Percentiles rank a stretch among this genome's conserved stretches.
Conservation (phyloP, 768 basidiomycete species). For the Kwoniella mangroviensis region DNA sequence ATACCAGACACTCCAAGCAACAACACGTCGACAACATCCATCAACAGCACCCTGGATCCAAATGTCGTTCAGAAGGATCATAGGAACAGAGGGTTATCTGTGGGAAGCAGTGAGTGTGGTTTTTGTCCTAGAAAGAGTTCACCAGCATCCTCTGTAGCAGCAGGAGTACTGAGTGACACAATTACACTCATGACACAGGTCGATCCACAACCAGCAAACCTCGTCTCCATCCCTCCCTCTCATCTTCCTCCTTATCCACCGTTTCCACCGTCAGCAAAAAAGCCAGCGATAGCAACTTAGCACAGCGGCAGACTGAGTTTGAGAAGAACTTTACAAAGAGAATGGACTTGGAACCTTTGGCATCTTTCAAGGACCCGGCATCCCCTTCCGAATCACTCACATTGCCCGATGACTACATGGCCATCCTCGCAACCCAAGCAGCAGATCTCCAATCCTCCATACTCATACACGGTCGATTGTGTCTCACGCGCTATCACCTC, state of each 20-base stretch:
- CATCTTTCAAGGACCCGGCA: background rate
- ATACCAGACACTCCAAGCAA: background rate
- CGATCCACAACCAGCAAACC: constrained; percentile 1
- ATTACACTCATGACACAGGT: too few relatives aligned
- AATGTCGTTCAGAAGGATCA: background rate
- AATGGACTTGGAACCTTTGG: constrained; percentile 9
- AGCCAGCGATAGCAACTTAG: constrained; percentile 13
- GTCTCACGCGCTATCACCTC: constrained; percentile 36
- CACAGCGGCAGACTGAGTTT: constrained; percentile 8
- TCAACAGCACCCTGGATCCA: background rate
- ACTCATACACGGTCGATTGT: constrained; percentile 38
- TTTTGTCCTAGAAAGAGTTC: too few relatives aligned
- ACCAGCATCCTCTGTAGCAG: too few relatives aligned
- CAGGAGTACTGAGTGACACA: too few relatives aligned
- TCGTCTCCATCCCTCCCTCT: background rate
- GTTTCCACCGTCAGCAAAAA: constrained; percentile 7
- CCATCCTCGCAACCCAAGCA: constrained; percentile 37
- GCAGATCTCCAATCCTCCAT: constrained; percentile 34
- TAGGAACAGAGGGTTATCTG: background rate
- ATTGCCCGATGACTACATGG: constrained; percentile 29
- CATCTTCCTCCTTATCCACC: background rate
- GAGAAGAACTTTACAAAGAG: constrained; percentile 14
- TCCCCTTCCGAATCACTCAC: background rate
- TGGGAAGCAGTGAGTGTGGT: constrained; percentile 4
- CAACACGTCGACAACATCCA: background rate